Base-by-base conservation (phyloP, 257 asterid genomes). In the Prunella vulgaris region DNA sequence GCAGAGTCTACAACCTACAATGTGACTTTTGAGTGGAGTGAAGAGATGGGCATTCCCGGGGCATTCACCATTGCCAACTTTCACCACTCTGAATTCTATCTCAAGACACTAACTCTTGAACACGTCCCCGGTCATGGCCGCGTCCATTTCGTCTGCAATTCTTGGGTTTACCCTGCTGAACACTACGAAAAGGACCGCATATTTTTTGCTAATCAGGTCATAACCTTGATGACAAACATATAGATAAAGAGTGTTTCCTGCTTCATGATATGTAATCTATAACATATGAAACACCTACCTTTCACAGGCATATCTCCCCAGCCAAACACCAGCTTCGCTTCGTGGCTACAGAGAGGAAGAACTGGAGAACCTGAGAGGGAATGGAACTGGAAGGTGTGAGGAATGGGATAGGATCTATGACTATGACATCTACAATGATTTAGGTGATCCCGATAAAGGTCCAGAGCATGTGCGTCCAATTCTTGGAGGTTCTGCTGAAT, bases 401-500 rank as follows among this genome's bases (percentile, higher is more conserved):
- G 92, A 88, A 74, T 86, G 92, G 88, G 94, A 90, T 38, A 80
- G 97, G 68, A 79, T 88, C 10, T 88, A 88, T 37, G 96, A 90
- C 73, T 88, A 84, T 66, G 97, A 74, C 68, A 69, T 73, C 54
- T 90, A 90, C 81, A 86, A 86, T 60, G 97, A 90, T 75, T 79
- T 90, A 33, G 90, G 91, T 8, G 85, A 90, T 73, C 97, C 97
- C 0, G 90, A 90, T 58, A 84, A 82, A 56, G 90, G 87, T 46
- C 10, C 78, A 1, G 79, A 77, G 59, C 72, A 86, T 52, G 86
- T 58, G 1, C 87, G 97, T 46, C 85, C 79, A 0, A 76, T 82
- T 62, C 88, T 90, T 35, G 97, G 97, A 24, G 97, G 95, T 25
- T 83, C 95, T 0, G 13, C 51, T 10, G 86, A 88, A 65, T 84